These are phyloP conservation scores for Quercus suber DNA, from an alignment of 306 rosid species.

Conservation along the genomic window DNA sequence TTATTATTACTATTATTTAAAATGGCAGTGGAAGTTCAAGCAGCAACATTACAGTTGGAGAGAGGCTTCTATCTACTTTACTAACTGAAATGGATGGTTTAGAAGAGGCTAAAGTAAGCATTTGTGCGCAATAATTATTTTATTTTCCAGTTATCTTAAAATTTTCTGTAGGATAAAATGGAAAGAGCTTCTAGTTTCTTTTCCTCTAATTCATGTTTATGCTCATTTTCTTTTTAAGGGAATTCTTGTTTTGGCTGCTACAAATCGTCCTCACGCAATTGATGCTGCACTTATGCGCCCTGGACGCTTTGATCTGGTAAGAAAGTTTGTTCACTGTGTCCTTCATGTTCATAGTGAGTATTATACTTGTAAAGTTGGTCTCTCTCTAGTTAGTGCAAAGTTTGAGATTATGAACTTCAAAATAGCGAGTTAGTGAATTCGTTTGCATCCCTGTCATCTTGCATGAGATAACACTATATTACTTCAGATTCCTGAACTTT, in stretches of 20 bases:
- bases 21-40: slow-evolving; percentile 72
- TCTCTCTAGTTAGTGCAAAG: neutral
- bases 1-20: slow-evolving; percentile 7
- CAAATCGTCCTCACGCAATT: slow-evolving; percentile 88
- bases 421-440: neutral
- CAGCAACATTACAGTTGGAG: slow-evolving; percentile 57
- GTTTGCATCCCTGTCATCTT: neutral
- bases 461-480: neutral
- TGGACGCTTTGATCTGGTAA: slow-evolving; percentile 86
- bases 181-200: slow-evolving; percentile 9
- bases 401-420: neutral
- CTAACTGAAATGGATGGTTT: slow-evolving; percentile 96
- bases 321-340: neutral
- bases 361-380: neutral
- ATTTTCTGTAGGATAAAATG: slow-evolving; percentile 10
- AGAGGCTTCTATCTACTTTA: slow-evolving; percentile 88
- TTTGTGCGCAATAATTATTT: slow-evolving; percentile 5
- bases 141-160: neutral
- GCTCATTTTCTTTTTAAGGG: slow-evolving; percentile 47
- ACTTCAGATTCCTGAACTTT: too few species aligned
- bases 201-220: neutral
- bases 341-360: neutral
- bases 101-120: slow-evolving; percentile 81
- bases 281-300: slow-evolving; percentile 95
- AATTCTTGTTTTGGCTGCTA: slow-evolving; percentile 91